Base-by-base conservation (phyloP, 306 rosid genomes). In the Sicyos baderoa region DNA sequence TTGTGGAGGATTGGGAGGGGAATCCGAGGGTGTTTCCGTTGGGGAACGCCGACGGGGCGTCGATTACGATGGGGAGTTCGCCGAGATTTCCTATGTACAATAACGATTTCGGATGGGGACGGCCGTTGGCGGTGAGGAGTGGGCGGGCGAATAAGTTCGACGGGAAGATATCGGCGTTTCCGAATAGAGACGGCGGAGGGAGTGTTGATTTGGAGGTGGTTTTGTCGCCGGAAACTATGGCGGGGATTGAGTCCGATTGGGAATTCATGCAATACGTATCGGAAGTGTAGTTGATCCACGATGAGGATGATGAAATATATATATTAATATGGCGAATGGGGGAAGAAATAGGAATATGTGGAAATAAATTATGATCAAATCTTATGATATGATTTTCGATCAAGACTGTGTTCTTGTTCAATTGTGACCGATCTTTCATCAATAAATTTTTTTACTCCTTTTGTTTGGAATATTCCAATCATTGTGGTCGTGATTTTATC, bases 21-120 rank as follows among this genome's bases (percentile, higher is more conserved):
- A 76, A 79, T 11, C 95, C 98, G 8, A 64, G 89, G 76, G 82
- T 89, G 18, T 93, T 93, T 65, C 98, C 97, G 1, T 57, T 93
- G 3, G 98, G 97, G 51, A 93, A 93, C 72, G 71, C 85, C 0
- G 97, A 89, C 72, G 97, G 98, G 1, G 88, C 95, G 1, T 74
- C 92, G 3, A 76, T 88, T 47, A 93, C 98, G 5, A 89, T 89
- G 93, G 98, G 98, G 0, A 89, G 96, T 79, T 93, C 98, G 2
- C 94, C 92, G 4, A 76, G 98, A 67, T 93, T 93, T n/a, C 96
- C 96, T 5, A 89, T 93, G 98, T 93, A 83, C 73, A 84, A 84
- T 52, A 84, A 79, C 71, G 80, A 84, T 70, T 84, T 84, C 73
- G 88, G 88, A 4, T 93, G 98, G 96, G 98, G 98, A 0, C 63